phyloP scores from a whole-genome alignment of 257 asterid species.

The Nicotiana noctiflora region DNA sequence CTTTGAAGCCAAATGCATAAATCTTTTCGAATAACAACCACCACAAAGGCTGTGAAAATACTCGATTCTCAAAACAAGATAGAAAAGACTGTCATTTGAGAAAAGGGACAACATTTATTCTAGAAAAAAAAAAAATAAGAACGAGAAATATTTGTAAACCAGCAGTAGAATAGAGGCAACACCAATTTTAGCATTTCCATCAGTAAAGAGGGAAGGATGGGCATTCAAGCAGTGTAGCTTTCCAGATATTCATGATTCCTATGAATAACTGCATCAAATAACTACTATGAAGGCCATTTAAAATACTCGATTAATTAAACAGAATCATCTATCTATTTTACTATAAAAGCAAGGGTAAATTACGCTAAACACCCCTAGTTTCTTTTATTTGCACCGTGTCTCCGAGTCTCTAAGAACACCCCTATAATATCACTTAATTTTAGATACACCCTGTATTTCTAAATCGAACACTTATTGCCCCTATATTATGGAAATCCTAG shows the following conservation, averaged over 20 bases:
- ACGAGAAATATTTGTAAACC: neutral
- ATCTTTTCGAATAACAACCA: neutral
- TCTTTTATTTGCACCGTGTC: too few species aligned
- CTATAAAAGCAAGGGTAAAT: neutral
- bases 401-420: too few species aligned
- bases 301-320: neutral
- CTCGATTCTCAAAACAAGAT: neutral
- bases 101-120: neutral
- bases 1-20: neutral
- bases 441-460: too few species aligned
- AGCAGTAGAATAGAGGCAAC: neutral
- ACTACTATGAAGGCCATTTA: neutral
- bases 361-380: too few species aligned
- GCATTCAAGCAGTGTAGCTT: neutral
- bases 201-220: neutral
- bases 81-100: neutral
- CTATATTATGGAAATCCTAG: too few species aligned
- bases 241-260: neutral
- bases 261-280: neutral
- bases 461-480: too few species aligned
- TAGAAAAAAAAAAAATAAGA: neutral
- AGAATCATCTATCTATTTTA: neutral
- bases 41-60: neutral
- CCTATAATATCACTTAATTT: too few species aligned
- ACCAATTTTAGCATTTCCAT: neutral